Conservation (phyloP, 768 basidiomycete species). For the Tricholoma furcatifolium region DNA sequence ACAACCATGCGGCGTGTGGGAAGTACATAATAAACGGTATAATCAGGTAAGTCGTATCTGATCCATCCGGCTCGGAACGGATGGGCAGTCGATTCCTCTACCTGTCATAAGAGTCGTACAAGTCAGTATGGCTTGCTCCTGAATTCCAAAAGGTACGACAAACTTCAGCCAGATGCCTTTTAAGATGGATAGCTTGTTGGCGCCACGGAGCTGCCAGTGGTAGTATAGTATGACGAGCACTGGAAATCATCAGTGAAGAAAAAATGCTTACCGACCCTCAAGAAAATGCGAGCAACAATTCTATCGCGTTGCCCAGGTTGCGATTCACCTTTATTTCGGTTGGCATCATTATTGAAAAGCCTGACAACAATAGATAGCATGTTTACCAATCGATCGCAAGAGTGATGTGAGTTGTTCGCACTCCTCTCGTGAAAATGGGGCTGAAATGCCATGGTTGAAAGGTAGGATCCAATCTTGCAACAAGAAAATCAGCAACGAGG, state of each 20-base stretch:
- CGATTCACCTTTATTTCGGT: slow-evolving; percentile 34
- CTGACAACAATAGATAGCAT: slow-evolving; percentile 2
- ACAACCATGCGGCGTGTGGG: slow-evolving; percentile 61
- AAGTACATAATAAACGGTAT: slow-evolving; percentile 68
- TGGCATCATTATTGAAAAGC: no score
- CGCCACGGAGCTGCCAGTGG: slow-evolving; percentile 75
- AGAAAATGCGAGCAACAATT: slow-evolving; percentile 63
- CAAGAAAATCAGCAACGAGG: neutral
- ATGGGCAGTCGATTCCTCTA: no score
- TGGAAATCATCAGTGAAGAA: neutral
- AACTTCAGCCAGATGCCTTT: slow-evolving; percentile 68
- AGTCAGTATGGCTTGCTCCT: no score
- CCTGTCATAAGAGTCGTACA: slow-evolving; percentile 52
- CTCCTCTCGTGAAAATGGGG: slow-evolving; percentile 76
- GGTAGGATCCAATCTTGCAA: slow-evolving; percentile 65
- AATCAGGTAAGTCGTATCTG: slow-evolving; percentile 75
- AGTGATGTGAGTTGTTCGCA: slow-evolving; percentile 71
- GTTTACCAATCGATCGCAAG: slow-evolving; percentile 43
- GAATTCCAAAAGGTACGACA: no score
- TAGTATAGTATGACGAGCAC: neutral
- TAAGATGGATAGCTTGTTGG: slow-evolving; percentile 65
- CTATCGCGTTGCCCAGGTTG: slow-evolving; percentile 60
- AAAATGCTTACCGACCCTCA: slow-evolving; percentile 58
- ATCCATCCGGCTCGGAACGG: no score
- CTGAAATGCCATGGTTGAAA: slow-evolving; percentile 49